Evolutionary conservation across 371 early-diverging fungal genomes (phyloP), one percentile per base, ranked within the genome.

Genomic region (Globomyces sp.): DNA sequence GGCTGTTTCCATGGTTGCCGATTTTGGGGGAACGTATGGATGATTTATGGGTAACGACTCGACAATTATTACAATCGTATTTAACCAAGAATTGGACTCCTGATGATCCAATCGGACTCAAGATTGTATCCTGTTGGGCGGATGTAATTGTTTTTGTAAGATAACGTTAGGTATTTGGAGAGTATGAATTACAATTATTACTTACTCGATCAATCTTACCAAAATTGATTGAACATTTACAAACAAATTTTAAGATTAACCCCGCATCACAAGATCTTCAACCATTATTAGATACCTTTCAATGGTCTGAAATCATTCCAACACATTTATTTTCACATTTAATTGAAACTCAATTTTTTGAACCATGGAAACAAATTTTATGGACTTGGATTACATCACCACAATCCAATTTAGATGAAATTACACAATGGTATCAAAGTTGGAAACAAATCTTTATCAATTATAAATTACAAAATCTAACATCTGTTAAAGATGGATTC

Each of bases 1-100:
- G 90, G 90, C 71, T 92, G n/a, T 90, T 89, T 71, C 92, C 92
- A 0, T 93, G 94, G 94, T 75, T 92, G 10, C 89, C 90, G 0
- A 69, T 87, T n/a, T 66, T 92, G 3, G 83, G 78, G 36, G 82
- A 83, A 65, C 73, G 78, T 43, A 66, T 91, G 43, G 77, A 83
- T 3, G 83, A 80, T 8, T 58, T 92, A 1, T 81, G 77, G 65
- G 83, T 84, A 2, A 74, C 74, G 34, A 80, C 92, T 43, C 86
- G 89, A 34, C 85, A 85, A 57, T 89, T 89, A 65, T 69, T 92
- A 43, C 73, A 80, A 0, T 71, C 84, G 8, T 74, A 76, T 34
- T 71, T 91, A 34, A 69, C 47, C 24, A 55, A 79, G 4, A 83
- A 84, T 53, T 92, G 91, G 91, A 80, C 85, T 58, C 88, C 90